phyloP scores from a whole-genome alignment of 2,329 filamentous ascomycete species.

The Acephala macrosclerotiorum region DNA sequence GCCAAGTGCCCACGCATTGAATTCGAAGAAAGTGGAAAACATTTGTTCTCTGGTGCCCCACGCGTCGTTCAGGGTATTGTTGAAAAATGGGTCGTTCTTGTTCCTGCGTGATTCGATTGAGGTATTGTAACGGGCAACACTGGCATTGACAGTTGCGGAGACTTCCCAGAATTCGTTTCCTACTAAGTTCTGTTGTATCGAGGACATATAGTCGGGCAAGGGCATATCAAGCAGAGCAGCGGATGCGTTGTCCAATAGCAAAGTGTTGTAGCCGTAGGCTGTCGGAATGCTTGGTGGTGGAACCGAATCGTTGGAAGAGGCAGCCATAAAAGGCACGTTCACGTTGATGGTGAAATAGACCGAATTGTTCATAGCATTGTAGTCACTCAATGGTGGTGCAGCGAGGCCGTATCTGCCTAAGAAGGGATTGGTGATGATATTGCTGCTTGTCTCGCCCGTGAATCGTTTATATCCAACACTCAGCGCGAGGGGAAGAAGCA shows the following conservation, averaged over 20 bases:
- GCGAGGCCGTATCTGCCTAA: not conserved
- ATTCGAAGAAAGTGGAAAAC: no score
- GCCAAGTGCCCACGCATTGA: no score
- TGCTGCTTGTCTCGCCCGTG: slow-evolving; percentile 10
- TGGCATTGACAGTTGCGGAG: no score
- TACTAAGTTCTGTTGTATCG: no score
- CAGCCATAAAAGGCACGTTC: slow-evolving; percentile 15
- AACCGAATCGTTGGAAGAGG: not conserved
- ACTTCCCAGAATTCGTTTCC: no score
- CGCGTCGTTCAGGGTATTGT: no score
- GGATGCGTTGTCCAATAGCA: slow-evolving; percentile 19
- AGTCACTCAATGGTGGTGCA: not conserved
- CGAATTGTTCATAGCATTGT: slow-evolving; percentile 5
- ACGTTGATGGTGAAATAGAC: slow-evolving; percentile 9
- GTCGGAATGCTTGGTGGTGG: not conserved
- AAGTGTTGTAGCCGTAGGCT: slow-evolving; percentile 14
- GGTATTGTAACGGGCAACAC: no score
- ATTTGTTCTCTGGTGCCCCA: no score
- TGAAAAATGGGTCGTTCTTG: no score
- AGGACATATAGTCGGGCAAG: no score
- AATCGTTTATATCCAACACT: slow-evolving; percentile 14
- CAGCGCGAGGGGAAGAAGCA: slow-evolving; percentile 6
- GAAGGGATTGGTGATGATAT: not conserved
- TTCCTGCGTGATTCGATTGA: no score
- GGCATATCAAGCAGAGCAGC: no score